Conservation (phyloP, 768 basidiomycete species). For the Termitomyces sp. region DNA sequence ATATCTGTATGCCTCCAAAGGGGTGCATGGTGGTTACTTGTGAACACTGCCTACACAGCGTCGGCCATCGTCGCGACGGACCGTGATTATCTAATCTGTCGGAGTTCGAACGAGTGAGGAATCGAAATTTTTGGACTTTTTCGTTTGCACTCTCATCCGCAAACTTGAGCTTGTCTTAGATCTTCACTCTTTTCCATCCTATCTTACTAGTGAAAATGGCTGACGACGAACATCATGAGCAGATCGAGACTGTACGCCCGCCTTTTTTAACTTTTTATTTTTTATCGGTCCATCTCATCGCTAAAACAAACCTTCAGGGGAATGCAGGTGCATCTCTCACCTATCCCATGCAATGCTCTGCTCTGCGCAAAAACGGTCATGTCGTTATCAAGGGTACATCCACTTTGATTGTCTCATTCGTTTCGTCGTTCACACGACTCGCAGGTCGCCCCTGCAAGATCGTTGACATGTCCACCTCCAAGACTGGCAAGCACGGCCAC, state of each 20-base stretch:
- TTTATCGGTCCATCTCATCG: slow-evolving; percentile 5
- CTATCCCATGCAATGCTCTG: slow-evolving; percentile 93
- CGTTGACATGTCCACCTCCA: slow-evolving; percentile 99
- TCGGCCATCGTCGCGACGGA: background rate
- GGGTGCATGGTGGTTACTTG: slow-evolving; percentile 52
- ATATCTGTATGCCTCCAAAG: slow-evolving; percentile 67
- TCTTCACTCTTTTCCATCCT: slow-evolving; percentile 22
- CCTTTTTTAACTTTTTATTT: background rate
- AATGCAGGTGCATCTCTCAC: slow-evolving; percentile 74
- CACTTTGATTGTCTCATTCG: slow-evolving; percentile 1
- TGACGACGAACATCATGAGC: slow-evolving; percentile 84
- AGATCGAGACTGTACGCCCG: slow-evolving; percentile 70
- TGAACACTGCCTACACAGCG: background rate
- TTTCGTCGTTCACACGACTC: slow-evolving; percentile 4
- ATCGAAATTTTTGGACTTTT: slow-evolving; percentile 19
- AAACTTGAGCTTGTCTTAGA: slow-evolving; percentile 17
- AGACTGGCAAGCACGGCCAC: slow-evolving; percentile 99
- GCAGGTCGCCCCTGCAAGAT: slow-evolving; percentile 95
- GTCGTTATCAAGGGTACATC: slow-evolving; percentile 88
- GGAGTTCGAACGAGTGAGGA: slow-evolving; percentile 15
- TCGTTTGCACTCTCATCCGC: slow-evolving; percentile 16
- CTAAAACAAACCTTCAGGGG: slow-evolving; percentile 37
- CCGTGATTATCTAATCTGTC: slow-evolving; percentile 18
- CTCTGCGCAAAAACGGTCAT: slow-evolving; percentile 87
- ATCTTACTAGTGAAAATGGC: slow-evolving; percentile 53